A percentile compares a stretch with the other conserved stretches of the same genome.
Conservation (phyloP, 352 stramenopile genomes). For the Phytopythium montanum region DNA sequence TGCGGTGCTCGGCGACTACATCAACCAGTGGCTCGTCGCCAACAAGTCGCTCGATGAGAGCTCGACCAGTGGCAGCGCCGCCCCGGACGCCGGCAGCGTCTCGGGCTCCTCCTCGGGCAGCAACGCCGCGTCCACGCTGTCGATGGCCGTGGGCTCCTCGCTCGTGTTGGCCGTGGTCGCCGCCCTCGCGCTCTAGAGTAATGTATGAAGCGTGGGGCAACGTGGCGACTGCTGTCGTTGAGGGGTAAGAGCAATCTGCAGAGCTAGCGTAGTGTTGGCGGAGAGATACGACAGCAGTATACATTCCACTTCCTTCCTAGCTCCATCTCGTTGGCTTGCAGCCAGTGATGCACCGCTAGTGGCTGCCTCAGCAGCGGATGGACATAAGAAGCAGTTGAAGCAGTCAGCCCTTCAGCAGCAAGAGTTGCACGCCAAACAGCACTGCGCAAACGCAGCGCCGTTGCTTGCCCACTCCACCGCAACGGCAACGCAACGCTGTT, state of each 20-base stretch:
- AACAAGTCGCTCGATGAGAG: constrained; percentile 27
- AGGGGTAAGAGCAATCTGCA: background rate
- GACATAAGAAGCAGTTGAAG: too few species aligned
- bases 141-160: constrained; percentile 3
- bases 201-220: background rate
- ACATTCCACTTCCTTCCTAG: background rate
- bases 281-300: background rate
- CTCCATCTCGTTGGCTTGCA: background rate
- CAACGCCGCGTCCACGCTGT: background rate
- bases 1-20: constrained; percentile 25
- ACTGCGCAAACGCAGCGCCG: too few species aligned
- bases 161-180: background rate
- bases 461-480: background rate
- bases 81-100: constrained; percentile 9
- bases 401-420: too few species aligned
- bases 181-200: constrained; percentile 8
- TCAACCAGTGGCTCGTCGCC: constrained; percentile 34
- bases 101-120: constrained; percentile 14
- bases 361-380: too few species aligned
- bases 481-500: too few species aligned
- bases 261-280: background rate
- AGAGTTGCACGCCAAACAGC: too few species aligned
- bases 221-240: background rate
- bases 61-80: constrained; percentile 14
- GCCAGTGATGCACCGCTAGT: background rate